Evolutionary conservation across 768 basidiomycete genomes (phyloP).

Genomic region (Boletus bicolor): DNA sequence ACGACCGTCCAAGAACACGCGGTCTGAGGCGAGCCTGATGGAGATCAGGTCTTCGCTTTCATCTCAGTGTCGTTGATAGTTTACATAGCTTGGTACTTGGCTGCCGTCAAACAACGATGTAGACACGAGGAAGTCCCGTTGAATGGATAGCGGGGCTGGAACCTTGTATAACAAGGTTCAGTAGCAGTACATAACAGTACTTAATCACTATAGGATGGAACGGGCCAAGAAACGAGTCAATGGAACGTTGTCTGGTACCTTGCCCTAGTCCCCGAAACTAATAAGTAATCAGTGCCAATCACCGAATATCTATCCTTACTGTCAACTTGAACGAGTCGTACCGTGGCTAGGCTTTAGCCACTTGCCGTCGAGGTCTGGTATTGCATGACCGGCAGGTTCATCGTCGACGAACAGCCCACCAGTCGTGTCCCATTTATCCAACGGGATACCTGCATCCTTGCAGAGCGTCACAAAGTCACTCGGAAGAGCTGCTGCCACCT

Average conservation of each 20-base stretch:
- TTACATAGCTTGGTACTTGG: slow-evolving; percentile 19
- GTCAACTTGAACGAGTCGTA: slow-evolving; percentile 2
- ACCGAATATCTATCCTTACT: not conserved
- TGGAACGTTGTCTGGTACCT: slow-evolving; percentile 13
- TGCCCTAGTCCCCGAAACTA: slow-evolving; percentile 6
- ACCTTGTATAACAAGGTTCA: slow-evolving; percentile 24
- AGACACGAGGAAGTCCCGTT: slow-evolving; percentile 28
- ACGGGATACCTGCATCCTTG: slow-evolving; percentile 39
- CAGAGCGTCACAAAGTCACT: slow-evolving; percentile 53
- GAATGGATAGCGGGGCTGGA: slow-evolving; percentile 16
- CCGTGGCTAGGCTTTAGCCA: slow-evolving; percentile 26
- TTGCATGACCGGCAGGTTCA: slow-evolving; percentile 30
- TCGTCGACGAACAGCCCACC: slow-evolving; percentile 51
- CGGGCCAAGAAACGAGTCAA: slow-evolving; percentile 6
- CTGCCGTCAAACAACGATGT: slow-evolving; percentile 26
- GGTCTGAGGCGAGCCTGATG: slow-evolving; percentile 12
- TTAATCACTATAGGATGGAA: slow-evolving; percentile 13
- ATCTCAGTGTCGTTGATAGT: slow-evolving; percentile 13
- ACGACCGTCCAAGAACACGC: slow-evolving; percentile 7
- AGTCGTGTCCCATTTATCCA: slow-evolving; percentile 34
- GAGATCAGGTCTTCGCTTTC: slow-evolving; percentile 7
- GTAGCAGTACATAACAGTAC: slow-evolving; percentile 9
- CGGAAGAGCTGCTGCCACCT: slow-evolving; percentile 57
- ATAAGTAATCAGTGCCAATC: not conserved
- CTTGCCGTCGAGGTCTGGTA: slow-evolving; percentile 40